Evolutionary conservation across 2,329 filamentous ascomycete genomes (phyloP).

Genomic region (Monosporascus sp.): DNA sequence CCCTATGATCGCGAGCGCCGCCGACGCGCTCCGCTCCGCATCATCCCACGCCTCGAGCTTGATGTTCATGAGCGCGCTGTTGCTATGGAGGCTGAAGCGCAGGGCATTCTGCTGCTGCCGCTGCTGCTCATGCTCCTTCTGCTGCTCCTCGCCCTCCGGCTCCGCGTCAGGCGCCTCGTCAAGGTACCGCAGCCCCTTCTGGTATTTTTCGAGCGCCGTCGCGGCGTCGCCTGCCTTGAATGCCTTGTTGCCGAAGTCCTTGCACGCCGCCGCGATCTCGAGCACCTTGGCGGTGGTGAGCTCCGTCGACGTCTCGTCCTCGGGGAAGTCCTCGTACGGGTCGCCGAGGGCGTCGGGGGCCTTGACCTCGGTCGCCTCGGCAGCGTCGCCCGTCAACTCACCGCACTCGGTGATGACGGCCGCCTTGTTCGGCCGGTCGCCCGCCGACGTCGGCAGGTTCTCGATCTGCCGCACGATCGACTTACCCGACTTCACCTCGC

Average conservation of each 20-base stretch:
- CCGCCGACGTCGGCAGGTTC: conserved; percentile 66
- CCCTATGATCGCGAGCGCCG: conserved; percentile 63
- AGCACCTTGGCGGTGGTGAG: conserved; percentile 64
- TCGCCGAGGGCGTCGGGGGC: conserved; percentile 78
- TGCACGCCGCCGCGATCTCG: conserved; percentile 78
- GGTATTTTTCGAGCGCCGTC: conserved; percentile 81
- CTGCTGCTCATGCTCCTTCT: conserved; percentile 27
- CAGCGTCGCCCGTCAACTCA: conserved; percentile 69
- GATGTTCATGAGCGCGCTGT: conserved; percentile 78
- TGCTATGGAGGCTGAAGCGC: conserved; percentile 82
- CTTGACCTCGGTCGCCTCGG: conserved; percentile 62
- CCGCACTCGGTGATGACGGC: conserved; percentile 79
- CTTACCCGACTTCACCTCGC: conserved; percentile 89
- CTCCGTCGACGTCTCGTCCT: conserved; percentile 61
- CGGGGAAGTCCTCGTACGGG: conserved; percentile 91
- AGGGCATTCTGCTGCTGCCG: conserved; percentile 64
- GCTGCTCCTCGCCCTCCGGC: conserved; percentile 55
- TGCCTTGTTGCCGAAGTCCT: conserved; percentile 86
- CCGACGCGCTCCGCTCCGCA: conserved; percentile 62
- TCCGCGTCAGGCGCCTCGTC: conserved; percentile 65
- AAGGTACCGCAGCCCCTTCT: conserved; percentile 64
- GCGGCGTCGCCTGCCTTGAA: conserved; percentile 74
- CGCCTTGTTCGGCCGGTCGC: conserved; percentile 73
- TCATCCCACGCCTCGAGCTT: conserved; percentile 72
- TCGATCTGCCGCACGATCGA: conserved; percentile 86